These are phyloP conservation scores for Alternaria burnsii DNA, from an alignment of 2,329 filamentous ascomycete genomes.

Conservation along the genomic window DNA sequence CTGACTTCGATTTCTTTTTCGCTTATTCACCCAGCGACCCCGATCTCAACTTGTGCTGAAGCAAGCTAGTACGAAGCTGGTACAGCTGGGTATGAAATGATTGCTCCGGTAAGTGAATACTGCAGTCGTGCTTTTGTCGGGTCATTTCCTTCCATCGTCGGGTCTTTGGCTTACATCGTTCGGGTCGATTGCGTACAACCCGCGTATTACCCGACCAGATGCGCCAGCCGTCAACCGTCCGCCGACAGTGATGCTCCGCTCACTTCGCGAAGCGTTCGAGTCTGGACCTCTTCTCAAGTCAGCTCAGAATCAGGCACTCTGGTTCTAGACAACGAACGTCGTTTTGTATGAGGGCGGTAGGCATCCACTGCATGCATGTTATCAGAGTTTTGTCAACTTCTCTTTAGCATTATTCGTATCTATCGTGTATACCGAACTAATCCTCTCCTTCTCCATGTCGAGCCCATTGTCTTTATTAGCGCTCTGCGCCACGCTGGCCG, in stretches of 20 bases:
- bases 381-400: not conserved
- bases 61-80: not conserved
- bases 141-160: not conserved
- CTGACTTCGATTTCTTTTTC: not conserved
- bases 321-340: not conserved
- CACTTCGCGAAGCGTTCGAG: no score
- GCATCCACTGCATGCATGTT: not conserved
- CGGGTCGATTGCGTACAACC: not conserved
- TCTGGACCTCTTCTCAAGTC: no score
- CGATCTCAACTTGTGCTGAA: not conserved
- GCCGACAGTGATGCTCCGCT: not conserved
- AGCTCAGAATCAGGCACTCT: no score
- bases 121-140: not conserved
- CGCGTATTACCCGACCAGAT: not conserved
- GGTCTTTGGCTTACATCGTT: constrained; percentile 15
- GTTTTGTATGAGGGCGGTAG: not conserved
- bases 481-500: not conserved
- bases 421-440: not conserved
- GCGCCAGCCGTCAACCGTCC: not conserved
- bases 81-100: not conserved
- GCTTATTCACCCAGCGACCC: not conserved
- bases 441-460: no score
- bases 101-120: not conserved
- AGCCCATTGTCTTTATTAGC: not conserved
- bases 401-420: not conserved